phyloP scores from a whole-genome alignment of 73 alveolate genomes.

The Uronychia setigera region DNA sequence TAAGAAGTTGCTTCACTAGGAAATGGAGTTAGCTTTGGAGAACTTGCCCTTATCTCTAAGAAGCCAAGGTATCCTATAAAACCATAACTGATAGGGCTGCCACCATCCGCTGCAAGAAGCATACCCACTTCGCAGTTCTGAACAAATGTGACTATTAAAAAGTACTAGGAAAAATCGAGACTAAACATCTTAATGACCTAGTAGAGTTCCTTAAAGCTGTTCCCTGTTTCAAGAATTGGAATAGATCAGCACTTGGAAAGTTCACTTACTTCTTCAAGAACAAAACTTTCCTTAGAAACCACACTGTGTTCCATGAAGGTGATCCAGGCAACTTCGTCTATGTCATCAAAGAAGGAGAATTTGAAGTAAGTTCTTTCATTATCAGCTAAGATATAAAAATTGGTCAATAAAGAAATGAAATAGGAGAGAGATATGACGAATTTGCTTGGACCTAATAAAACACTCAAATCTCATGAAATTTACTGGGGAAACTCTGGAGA shows the following conservation, averaged over 20 bases:
- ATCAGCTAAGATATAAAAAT: not conserved
- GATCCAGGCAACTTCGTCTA: constrained; percentile 13
- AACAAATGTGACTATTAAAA: constrained; percentile 31
- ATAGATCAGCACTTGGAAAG: constrained; percentile 22
- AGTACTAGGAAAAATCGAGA: constrained; percentile 32
- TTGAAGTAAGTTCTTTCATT: no score
- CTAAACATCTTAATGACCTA: constrained; percentile 13
- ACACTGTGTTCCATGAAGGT: constrained; percentile 36
- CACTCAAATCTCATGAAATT: not conserved
- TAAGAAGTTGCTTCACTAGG: not conserved
- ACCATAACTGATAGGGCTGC: constrained; percentile 63
- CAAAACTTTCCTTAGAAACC: constrained; percentile 26
- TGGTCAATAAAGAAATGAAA: not conserved
- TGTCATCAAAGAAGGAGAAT: constrained; percentile 41
- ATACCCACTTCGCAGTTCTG: constrained; percentile 45
- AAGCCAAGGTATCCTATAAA: not conserved
- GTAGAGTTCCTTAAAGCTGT: constrained; percentile 38
- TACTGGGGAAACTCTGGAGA: not conserved
- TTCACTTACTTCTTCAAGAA: constrained; percentile 32
- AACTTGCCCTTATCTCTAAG: not conserved
- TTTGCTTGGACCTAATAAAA: not conserved
- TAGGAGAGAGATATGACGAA: not conserved
- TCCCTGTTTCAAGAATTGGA: constrained; percentile 38
- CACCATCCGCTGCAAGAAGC: constrained; percentile 65
- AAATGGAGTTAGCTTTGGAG: not conserved